phyloP scores from a whole-genome alignment of 441 rosid species.

The Biscutella laevigata region DNA sequence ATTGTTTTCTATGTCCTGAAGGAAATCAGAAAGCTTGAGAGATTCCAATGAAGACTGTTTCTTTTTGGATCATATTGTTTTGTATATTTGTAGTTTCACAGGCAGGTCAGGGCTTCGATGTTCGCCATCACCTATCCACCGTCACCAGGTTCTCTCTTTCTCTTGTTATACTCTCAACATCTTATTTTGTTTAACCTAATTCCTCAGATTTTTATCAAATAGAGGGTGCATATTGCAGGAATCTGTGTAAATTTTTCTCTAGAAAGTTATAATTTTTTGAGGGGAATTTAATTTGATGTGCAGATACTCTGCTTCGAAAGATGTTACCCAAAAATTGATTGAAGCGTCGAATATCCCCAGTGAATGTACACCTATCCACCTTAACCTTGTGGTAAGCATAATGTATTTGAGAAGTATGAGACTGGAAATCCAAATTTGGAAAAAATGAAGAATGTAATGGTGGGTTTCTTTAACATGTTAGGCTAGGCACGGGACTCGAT shows the following conservation, averaged over 20 bases:
- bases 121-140: conserved; percentile 72
- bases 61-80: conserved; percentile 25
- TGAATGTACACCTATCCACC: conserved; percentile 69
- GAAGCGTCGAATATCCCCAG: conserved; percentile 37
- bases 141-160: conserved; percentile 51
- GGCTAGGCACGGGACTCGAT: conserved; percentile 96
- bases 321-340: conserved; percentile 31
- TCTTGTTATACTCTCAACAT: background rate
- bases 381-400: conserved; percentile 72
- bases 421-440: background rate
- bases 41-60: conserved; percentile 22
- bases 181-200: background rate
- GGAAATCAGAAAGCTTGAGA: conserved; percentile 13
- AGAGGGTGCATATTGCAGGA: background rate
- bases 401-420: background rate
- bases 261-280: background rate
- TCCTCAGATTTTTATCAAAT: background rate
- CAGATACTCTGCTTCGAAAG: conserved; percentile 64
- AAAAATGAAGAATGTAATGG: conserved; percentile 2
- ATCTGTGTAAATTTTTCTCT: background rate
- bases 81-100: conserved; percentile 21
- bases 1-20: no score
- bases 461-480: conserved; percentile 12
- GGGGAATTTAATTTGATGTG: conserved; percentile 12
- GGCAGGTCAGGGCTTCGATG: conserved; percentile 52